phyloP scores from a whole-genome alignment of 805 yeast genomes.

The Wickerhamiella azyma region DNA sequence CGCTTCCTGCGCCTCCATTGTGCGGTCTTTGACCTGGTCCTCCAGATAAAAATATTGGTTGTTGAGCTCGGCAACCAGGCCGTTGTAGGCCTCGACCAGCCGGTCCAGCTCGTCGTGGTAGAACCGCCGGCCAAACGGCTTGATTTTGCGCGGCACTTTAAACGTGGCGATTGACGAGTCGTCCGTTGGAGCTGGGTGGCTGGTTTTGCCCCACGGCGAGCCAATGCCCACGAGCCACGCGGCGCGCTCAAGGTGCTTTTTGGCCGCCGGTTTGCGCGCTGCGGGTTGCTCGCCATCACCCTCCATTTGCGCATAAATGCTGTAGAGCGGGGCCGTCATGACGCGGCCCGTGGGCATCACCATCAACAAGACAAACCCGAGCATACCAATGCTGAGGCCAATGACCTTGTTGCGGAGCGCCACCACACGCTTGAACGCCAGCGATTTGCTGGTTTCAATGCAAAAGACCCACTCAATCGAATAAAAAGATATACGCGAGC shows the following conservation, averaged over 20 bases:
- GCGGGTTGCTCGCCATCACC: neutral
- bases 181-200: neutral
- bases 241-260: neutral
- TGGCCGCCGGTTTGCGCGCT: neutral
- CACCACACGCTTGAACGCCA: constrained; percentile 9
- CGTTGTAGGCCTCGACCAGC: constrained; percentile 75
- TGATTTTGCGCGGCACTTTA: constrained; percentile 16
- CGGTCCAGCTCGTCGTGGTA: constrained; percentile 68
- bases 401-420: constrained; percentile 11
- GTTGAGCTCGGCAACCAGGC: constrained; percentile 79
- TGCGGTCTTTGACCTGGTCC: constrained; percentile 74
- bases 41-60: constrained; percentile 74
- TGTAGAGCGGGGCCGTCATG: constrained; percentile 14
- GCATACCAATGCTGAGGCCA: constrained; percentile 15
- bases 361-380: constrained; percentile 11
- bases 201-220: neutral
- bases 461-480: constrained; percentile 13
- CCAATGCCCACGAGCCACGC: constrained; percentile 2
- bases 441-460: constrained; percentile 9
- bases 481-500: constrained; percentile 10
- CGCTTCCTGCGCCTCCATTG: constrained; percentile 63
- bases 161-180: neutral
- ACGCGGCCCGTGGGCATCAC: constrained; percentile 14
- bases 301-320: constrained; percentile 17
- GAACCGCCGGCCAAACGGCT: constrained; percentile 12